phyloP scores from a whole-genome alignment of 768 basidiomycete species.

The Kwoniella sp. region DNA sequence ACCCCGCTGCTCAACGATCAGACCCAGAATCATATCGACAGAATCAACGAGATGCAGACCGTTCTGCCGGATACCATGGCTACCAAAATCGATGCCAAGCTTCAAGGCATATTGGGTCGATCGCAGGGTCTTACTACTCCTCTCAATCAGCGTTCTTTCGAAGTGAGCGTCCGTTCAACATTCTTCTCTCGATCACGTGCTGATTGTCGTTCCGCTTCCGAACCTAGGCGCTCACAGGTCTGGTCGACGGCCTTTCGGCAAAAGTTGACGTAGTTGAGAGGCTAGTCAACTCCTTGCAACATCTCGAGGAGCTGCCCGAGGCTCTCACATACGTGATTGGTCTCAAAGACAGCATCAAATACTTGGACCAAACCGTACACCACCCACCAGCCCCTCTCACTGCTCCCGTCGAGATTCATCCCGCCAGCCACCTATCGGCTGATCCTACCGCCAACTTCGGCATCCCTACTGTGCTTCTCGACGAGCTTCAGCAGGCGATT shows the following conservation, averaged over 20 bases:
- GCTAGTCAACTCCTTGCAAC: slow-evolving; percentile 7
- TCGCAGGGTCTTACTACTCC: neutral
- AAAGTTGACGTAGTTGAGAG: neutral
- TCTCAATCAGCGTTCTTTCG: neutral
- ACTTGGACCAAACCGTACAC: neutral
- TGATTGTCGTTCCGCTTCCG: too few species aligned
- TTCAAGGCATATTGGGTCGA: neutral
- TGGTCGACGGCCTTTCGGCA: neutral
- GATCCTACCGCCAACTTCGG: neutral
- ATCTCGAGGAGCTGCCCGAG: slow-evolving; percentile 21
- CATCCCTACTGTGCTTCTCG: neutral
- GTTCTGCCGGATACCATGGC: slow-evolving; percentile 6
- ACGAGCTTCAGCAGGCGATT: neutral
- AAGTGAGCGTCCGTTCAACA: neutral
- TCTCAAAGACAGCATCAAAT: slow-evolving; percentile 15
- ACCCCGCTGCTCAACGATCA: slow-evolving; percentile 26
- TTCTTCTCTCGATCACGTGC: neutral
- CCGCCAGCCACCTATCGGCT: neutral
- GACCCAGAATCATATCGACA: slow-evolving; percentile 11
- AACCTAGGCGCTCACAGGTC: neutral
- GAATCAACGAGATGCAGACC: slow-evolving; percentile 4
- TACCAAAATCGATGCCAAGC: neutral
- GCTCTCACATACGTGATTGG: slow-evolving; percentile 18
- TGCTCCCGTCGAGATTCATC: neutral
- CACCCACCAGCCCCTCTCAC: neutral